Evolutionary conservation across 163 green algal species (phyloP).

Genomic region (Scenedesmus sp.): DNA sequence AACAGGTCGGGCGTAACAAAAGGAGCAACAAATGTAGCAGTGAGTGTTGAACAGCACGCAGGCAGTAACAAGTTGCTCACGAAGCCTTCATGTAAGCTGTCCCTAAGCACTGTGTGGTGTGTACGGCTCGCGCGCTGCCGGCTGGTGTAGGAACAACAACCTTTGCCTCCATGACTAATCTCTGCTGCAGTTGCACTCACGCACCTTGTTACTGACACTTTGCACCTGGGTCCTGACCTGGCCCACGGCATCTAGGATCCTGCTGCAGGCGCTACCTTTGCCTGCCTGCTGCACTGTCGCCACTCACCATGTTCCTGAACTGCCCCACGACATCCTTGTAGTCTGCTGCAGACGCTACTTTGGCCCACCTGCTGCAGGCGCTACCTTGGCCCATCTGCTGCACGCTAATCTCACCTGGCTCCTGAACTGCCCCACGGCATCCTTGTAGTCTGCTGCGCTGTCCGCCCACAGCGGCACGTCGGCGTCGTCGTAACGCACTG

Average conservation of each 20-base stretch:
- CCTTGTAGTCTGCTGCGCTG: slow-evolving; percentile 40
- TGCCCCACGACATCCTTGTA: slow-evolving; percentile 5
- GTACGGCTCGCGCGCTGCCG: no score
- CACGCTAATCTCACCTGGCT: slow-evolving; percentile 46
- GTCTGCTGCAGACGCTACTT: neutral
- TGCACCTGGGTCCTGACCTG: neutral
- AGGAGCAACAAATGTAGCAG: neutral
- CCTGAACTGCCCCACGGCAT: slow-evolving; percentile 25
- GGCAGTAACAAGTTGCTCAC: no score
- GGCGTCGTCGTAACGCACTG: slow-evolving; percentile 41
- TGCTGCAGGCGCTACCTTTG: no score
- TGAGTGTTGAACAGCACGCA: no score
- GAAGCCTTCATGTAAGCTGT: no score
- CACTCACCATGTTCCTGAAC: no score
- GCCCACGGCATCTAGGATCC: neutral
- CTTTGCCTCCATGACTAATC: no score
- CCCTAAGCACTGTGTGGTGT: no score
- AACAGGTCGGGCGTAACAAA: neutral
- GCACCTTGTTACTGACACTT: neutral
- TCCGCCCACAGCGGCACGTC: slow-evolving; percentile 52
- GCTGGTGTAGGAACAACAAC: no score
- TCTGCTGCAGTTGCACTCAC: no score
- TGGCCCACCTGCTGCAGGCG: no score
- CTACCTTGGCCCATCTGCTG: neutral
- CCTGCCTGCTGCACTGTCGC: no score